Evolutionary conservation across 1,284 basidiomycete species (phyloP).

Genomic region (Pisolithus thermaeus): DNA sequence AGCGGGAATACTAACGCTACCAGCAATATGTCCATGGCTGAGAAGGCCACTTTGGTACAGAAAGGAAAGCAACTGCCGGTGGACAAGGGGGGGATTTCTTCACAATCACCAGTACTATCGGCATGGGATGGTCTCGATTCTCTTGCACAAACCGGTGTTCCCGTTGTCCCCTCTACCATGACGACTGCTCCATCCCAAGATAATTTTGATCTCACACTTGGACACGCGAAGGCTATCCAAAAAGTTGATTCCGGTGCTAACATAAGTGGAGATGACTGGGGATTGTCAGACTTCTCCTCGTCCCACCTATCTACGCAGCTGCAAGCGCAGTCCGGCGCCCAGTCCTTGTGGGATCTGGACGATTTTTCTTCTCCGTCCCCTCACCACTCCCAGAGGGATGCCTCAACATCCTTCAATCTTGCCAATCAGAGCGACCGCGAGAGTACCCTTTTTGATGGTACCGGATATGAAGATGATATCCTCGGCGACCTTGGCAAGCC

Average conservation of each 20-base stretch:
- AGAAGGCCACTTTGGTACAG: slow-evolving; percentile 45
- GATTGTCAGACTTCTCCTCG: slow-evolving; percentile 40
- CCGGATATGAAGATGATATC: slow-evolving; percentile 55
- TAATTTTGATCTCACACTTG: slow-evolving; percentile 41
- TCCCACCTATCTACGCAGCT: not conserved
- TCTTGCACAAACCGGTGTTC: slow-evolving; percentile 29
- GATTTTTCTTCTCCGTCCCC: slow-evolving; percentile 31
- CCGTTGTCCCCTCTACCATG: slow-evolving; percentile 13
- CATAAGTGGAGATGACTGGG: slow-evolving; percentile 42
- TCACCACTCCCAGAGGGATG: slow-evolving; percentile 31
- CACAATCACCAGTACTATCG: slow-evolving; percentile 18
- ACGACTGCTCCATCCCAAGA: slow-evolving; percentile 10
- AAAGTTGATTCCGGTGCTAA: slow-evolving; percentile 3
- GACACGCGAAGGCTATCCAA: slow-evolving; percentile 1
- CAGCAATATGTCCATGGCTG: slow-evolving; percentile 51
- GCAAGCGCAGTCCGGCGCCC: slow-evolving; percentile 15
- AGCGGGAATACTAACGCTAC: slow-evolving; percentile 22
- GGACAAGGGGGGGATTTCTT: slow-evolving; percentile 3
- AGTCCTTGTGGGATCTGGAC: slow-evolving; percentile 44
- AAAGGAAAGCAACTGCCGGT: slow-evolving; percentile 30
- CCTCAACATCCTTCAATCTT: slow-evolving; percentile 60
- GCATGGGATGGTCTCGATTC: slow-evolving; percentile 61
- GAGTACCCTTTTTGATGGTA: slow-evolving; percentile 30
- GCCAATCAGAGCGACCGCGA: slow-evolving; percentile 55
- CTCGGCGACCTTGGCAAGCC: slow-evolving; percentile 57